Conservation (phyloP, 345 rosid genomes). For the Carallia brachiata region DNA sequence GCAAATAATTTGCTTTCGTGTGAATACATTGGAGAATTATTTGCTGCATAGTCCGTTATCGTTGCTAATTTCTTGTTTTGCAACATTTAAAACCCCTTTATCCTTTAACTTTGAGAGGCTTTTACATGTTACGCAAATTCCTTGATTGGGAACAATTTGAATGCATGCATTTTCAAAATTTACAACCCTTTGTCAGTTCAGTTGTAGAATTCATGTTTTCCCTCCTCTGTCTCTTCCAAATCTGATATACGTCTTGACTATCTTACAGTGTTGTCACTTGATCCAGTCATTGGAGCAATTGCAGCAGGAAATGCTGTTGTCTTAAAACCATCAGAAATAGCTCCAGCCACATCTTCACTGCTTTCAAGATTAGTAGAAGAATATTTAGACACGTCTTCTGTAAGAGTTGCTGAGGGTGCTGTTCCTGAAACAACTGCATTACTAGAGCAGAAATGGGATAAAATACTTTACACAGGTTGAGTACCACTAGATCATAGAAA, state of each 20-base stretch:
- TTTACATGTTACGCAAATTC: no score
- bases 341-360: constrained; percentile 48
- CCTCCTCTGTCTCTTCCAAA: not conserved
- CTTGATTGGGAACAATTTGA: no score
- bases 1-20: no score
- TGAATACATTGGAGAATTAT: no score
- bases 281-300: constrained; percentile 74
- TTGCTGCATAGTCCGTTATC: no score
- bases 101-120: no score
- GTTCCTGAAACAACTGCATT: constrained; percentile 46
- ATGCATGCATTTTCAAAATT: no score
- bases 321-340: constrained; percentile 53
- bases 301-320: constrained; percentile 59
- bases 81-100: no score
- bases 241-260: no score
- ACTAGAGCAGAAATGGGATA: constrained; percentile 54
- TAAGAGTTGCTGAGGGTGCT: constrained; percentile 45
- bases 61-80: no score
- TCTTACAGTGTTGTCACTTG: constrained; percentile 59
- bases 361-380: constrained; percentile 32
- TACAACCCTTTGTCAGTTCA: no score
- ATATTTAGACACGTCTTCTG: constrained; percentile 36
- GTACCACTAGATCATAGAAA: not conserved
- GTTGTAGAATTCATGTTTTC: no score
- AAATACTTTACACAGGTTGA: constrained; percentile 55